Conservation (phyloP, 2,329 filamentous ascomycete species). For the Diaporthe caulivora region DNA sequence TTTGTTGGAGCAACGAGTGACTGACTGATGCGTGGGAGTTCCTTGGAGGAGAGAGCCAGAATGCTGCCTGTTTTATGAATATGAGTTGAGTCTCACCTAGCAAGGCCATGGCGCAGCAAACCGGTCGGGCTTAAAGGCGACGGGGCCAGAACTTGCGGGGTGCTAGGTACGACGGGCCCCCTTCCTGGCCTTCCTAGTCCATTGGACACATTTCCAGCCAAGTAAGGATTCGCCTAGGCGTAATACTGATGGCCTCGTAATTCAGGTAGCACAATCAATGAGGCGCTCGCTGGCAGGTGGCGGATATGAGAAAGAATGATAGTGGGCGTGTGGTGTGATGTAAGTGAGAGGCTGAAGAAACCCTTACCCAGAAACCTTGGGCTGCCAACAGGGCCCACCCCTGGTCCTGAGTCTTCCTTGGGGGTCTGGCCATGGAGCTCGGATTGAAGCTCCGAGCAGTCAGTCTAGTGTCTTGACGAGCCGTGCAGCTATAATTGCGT, state of each 20-base stretch:
- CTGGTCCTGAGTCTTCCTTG: background rate
- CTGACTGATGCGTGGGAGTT: background rate
- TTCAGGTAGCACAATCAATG: background rate
- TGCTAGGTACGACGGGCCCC: background rate
- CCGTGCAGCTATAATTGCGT: slow-evolving; percentile 11
- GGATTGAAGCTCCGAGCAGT: background rate
- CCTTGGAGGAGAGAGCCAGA: background rate
- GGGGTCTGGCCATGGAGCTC: background rate
- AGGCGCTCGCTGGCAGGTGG: background rate
- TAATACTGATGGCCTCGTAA: background rate
- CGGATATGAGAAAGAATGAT: background rate
- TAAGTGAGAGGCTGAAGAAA: background rate
- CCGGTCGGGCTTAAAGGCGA: background rate
- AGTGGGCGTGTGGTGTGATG: background rate
- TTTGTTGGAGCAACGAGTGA: no score
- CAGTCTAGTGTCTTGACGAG: background rate
- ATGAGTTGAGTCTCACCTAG: background rate
- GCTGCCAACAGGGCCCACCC: background rate
- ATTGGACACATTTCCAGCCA: background rate
- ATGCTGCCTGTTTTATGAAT: slow-evolving; percentile 7
- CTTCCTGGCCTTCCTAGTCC: background rate
- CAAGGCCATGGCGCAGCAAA: slow-evolving; percentile 12
- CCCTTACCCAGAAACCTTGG: background rate
- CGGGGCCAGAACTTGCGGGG: slow-evolving; percentile 1
- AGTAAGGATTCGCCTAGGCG: no score